phyloP scores from a whole-genome alignment of 495 filamentous ascomycete genomes.

The Tuber aestivum region DNA sequence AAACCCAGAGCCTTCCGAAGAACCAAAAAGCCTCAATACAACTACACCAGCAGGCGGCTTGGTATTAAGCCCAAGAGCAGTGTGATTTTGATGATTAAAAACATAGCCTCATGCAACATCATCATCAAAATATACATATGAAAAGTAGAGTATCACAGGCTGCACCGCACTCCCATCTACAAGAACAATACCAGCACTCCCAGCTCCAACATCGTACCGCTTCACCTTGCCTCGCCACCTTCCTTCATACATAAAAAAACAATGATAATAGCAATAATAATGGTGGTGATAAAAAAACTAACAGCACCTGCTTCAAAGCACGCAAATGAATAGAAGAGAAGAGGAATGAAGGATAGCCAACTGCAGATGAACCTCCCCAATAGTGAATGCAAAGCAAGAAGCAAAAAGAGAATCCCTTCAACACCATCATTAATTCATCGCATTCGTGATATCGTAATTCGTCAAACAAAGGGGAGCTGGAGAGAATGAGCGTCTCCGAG shows the following conservation, averaged over 20 bases:
- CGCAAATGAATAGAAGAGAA: not conserved
- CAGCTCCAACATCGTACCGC: not conserved
- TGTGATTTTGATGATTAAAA: not conserved
- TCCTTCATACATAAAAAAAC: not conserved
- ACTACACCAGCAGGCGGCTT: not conserved
- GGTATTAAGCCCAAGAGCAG: not conserved
- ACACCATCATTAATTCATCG: not conserved
- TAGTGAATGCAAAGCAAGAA: not conserved
- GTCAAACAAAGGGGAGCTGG: not conserved
- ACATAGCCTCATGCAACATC: not conserved
- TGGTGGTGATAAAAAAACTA: not conserved
- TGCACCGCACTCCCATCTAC: not conserved
- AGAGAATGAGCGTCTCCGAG: not conserved
- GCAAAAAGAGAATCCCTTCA: not conserved
- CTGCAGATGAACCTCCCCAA: not conserved
- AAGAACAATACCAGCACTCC: not conserved
- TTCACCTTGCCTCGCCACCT: not conserved
- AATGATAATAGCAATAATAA: not conserved
- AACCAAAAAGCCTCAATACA: not conserved
- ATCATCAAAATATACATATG: not conserved
- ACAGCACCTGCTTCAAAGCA: not conserved
- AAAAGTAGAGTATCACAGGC: not conserved
- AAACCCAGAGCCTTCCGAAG: not conserved
- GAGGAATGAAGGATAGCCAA: not conserved
- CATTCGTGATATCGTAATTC: not conserved